A percentile compares a stretch with the other conserved stretches of the same genome.
Conservation (phyloP, 2,329 filamentous ascomycete genomes). For the Claviceps sp. region DNA sequence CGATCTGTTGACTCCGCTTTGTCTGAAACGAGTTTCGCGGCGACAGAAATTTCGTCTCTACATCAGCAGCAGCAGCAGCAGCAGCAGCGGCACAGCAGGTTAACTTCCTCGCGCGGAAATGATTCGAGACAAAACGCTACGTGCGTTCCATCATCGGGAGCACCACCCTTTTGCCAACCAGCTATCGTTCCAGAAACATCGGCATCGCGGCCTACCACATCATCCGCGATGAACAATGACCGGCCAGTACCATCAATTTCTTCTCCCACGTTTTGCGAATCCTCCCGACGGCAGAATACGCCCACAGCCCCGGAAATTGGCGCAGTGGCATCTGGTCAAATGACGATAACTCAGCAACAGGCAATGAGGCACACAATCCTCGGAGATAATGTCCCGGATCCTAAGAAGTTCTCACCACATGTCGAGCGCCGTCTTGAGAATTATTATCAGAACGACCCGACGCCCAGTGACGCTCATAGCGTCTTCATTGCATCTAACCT, state of each 20-base stretch:
- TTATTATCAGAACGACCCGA: conserved; percentile 34
- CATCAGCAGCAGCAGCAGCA: neutral
- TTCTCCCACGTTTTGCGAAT: conserved; percentile 13
- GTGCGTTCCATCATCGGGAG: neutral
- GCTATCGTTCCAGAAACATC: conserved; percentile 10
- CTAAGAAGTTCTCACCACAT: conserved; percentile 33
- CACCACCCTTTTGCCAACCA: conserved; percentile 9
- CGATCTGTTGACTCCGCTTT: conserved; percentile 16
- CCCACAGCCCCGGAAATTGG: conserved; percentile 8
- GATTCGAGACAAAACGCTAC: neutral
- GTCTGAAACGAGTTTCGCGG: conserved; percentile 20
- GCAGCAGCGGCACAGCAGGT: neutral
- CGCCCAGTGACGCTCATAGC: conserved; percentile 35
- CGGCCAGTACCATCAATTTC: conserved; percentile 11
- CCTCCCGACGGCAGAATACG: conserved; percentile 11
- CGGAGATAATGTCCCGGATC: conserved; percentile 24
- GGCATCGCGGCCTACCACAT: conserved; percentile 9
- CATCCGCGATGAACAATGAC: conserved; percentile 10
- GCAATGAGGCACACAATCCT: conserved; percentile 26
- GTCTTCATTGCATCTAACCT: conserved; percentile 42
- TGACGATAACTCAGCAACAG: conserved; percentile 33
- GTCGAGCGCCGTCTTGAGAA: conserved; percentile 37
- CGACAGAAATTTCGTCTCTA: conserved; percentile 15
- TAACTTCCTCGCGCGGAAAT: neutral
- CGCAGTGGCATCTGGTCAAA: conserved; percentile 23